Percentiles rank a stretch among this genome's conserved stretches.
These are phyloP conservation scores for Carex kokanica DNA, from an alignment of 176 grass and related monocot genomes.

Conservation along the genomic window DNA sequence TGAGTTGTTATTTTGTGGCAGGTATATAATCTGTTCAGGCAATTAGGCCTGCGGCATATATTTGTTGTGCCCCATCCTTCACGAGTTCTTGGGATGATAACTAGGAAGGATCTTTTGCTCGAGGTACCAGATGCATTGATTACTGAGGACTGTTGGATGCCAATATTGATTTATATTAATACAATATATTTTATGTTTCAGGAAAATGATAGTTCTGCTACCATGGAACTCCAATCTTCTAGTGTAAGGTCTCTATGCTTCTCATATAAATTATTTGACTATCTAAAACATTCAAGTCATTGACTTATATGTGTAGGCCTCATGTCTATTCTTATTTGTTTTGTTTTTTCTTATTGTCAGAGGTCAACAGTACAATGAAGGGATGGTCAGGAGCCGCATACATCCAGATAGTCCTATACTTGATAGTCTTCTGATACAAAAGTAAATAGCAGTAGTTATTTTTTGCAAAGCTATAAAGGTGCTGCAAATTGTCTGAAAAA, in stretches of 20 bases:
- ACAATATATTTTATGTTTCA: conserved; percentile 37
- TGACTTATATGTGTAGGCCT: neutral
- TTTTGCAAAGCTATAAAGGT: neutral
- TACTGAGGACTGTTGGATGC: neutral
- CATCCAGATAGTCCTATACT: conserved; percentile 71
- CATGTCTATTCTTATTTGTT: conserved; percentile 7
- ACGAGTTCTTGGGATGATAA: conserved; percentile 83
- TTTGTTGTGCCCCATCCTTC: conserved; percentile 93
- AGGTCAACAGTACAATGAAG: conserved; percentile 43
- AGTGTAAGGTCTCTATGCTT: conserved; percentile 92
- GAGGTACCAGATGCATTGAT: conserved; percentile 57
- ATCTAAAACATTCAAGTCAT: neutral
- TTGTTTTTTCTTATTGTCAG: conserved; percentile 33
- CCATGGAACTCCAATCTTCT: conserved; percentile 79
- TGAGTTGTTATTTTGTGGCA: conserved; percentile 34
- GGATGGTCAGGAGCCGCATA: conserved; percentile 28
- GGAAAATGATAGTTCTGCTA: conserved; percentile 50
- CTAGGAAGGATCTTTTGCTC: conserved; percentile 92
- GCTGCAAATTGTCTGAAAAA: neutral
- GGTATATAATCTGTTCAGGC: conserved; percentile 98
- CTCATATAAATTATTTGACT: conserved; percentile 21
- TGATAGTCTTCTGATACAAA: conserved; percentile 49
- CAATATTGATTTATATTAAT: neutral
- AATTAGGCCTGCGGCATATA: conserved; percentile 93
- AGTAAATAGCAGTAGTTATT: conserved; percentile 46